Percentiles rank a stretch among this genome's conserved stretches.
Evolutionary conservation across 805 yeast genomes (phyloP).

Genomic region (Kuraishia ogatae): DNA sequence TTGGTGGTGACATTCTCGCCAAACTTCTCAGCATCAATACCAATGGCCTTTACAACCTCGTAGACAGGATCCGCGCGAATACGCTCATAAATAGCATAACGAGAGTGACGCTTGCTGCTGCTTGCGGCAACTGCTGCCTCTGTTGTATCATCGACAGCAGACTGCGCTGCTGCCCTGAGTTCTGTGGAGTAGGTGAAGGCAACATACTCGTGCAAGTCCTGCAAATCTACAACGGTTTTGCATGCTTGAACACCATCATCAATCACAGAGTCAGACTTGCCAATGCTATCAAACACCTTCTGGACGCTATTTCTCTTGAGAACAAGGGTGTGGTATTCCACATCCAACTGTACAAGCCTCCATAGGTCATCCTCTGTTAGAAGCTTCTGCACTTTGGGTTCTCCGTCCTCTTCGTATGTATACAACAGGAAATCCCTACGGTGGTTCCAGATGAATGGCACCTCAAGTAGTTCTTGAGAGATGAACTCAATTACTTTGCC

Average conservation of each 20-base stretch:
- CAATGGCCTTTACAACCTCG: conserved; percentile 60
- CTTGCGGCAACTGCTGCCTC: background rate
- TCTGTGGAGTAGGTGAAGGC: conserved; percentile 63
- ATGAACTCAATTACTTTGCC: conserved; percentile 63
- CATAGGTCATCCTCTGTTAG: conserved; percentile 82
- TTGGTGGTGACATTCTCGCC: conserved; percentile 73
- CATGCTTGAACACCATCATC: conserved; percentile 49
- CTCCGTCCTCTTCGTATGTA: conserved; percentile 38
- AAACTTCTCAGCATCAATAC: conserved; percentile 70
- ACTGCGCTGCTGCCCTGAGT: conserved; percentile 32
- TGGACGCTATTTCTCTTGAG: conserved; percentile 59
- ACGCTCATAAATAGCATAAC: conserved; percentile 55
- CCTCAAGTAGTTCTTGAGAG: conserved; percentile 74
- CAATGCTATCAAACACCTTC: conserved; percentile 43
- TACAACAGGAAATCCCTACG: conserved; percentile 80
- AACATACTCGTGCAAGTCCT: conserved; percentile 79
- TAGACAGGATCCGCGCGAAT: conserved; percentile 57
- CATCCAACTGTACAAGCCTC: conserved; percentile 80
- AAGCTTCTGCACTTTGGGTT: conserved; percentile 39
- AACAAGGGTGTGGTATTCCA: conserved; percentile 78
- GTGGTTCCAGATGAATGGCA: conserved; percentile 92
- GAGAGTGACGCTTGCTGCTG: conserved; percentile 44
- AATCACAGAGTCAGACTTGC: conserved; percentile 48
- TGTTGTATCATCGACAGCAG: conserved; percentile 9
- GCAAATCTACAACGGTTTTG: conserved; percentile 65